These are phyloP conservation scores for Larix kaempferi DNA, from an alignment of 75 land plant species.

Conservation along the genomic window DNA sequence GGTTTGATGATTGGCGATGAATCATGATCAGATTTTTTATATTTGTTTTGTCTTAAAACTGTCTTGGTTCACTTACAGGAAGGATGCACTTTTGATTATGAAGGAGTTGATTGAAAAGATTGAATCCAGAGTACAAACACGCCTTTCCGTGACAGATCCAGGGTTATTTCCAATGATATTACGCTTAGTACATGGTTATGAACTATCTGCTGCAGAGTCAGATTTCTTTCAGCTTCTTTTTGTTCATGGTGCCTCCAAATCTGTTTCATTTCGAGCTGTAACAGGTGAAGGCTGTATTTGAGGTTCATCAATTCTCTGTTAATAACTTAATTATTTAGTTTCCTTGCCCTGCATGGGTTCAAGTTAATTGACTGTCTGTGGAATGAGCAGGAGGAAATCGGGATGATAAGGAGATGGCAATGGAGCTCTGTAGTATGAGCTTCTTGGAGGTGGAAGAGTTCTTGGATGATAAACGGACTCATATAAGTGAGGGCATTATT, in stretches of 20 bases:
- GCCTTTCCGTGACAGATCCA: slow-evolving; percentile 14
- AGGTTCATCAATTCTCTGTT: not conserved
- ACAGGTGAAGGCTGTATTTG: slow-evolving; percentile 8
- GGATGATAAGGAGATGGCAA: slow-evolving; percentile 32
- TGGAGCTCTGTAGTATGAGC: slow-evolving; percentile 35
- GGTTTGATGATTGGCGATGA: no score
- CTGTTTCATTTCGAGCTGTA: slow-evolving; percentile 16
- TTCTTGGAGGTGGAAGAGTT: slow-evolving; percentile 29
- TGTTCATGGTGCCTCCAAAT: slow-evolving; percentile 30
- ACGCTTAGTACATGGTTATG: not conserved
- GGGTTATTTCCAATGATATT: slow-evolving; percentile 18
- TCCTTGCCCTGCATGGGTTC: slow-evolving; percentile 10
- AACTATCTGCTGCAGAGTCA: not conserved
- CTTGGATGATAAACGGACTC: slow-evolving; percentile 32
- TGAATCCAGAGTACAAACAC: slow-evolving; percentile 2
- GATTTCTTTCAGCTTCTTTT: slow-evolving; percentile 26
- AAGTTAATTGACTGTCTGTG: not conserved
- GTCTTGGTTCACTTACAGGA: slow-evolving; percentile 9
- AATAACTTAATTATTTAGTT: slow-evolving; percentile 4
- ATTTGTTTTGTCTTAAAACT: not conserved
- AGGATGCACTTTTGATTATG: slow-evolving; percentile 10
- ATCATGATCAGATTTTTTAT: no score
- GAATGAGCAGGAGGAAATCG: slow-evolving; percentile 26
- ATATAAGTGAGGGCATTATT: slow-evolving; percentile 27
- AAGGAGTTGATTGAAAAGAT: slow-evolving; percentile 12